These are phyloP conservation scores for Trichoderma gamsii DNA, from an alignment of 495 filamentous ascomycete genomes.

Conservation along the genomic window DNA sequence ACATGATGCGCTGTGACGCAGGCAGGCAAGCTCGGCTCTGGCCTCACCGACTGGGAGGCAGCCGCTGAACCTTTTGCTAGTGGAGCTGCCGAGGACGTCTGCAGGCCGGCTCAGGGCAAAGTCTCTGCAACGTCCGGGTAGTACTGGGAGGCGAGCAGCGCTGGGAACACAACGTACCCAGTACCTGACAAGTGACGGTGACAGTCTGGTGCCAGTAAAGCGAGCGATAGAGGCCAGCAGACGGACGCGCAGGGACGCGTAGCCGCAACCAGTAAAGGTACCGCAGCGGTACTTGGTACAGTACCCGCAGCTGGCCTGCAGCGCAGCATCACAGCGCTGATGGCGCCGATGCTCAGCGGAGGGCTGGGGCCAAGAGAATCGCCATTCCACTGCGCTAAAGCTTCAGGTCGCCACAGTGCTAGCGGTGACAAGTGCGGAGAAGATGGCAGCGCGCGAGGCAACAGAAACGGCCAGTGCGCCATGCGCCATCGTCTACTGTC, in stretches of 20 bases:
- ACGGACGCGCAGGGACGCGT: neutral
- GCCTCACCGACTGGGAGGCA: constrained; percentile 9
- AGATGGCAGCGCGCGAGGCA: neutral
- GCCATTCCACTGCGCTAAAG: neutral
- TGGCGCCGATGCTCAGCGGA: neutral
- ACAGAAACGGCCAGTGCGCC: neutral
- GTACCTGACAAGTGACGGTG: too few relatives aligned
- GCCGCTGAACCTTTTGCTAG: neutral
- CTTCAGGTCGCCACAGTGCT: constrained; percentile 1
- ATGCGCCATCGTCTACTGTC: neutral
- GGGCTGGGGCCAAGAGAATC: neutral
- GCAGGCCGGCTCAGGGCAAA: neutral
- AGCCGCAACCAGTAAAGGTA: neutral
- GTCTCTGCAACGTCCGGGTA: neutral
- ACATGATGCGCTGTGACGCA: constrained; percentile 8
- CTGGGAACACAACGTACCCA: too few relatives aligned
- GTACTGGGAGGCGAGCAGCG: too few relatives aligned
- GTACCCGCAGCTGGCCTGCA: neutral
- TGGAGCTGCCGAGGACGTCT: neutral
- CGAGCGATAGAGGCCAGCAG: neutral
- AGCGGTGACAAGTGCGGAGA: neutral
- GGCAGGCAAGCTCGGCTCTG: neutral
- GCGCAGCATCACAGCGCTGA: neutral
- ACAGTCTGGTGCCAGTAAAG: too few relatives aligned
- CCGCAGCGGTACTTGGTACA: constrained; percentile 4